Evolutionary conservation across 495 filamentous ascomycete genomes (phyloP), one percentile per base, ranked within the genome.

Genomic region (Hypoxylon crocopeplum): DNA sequence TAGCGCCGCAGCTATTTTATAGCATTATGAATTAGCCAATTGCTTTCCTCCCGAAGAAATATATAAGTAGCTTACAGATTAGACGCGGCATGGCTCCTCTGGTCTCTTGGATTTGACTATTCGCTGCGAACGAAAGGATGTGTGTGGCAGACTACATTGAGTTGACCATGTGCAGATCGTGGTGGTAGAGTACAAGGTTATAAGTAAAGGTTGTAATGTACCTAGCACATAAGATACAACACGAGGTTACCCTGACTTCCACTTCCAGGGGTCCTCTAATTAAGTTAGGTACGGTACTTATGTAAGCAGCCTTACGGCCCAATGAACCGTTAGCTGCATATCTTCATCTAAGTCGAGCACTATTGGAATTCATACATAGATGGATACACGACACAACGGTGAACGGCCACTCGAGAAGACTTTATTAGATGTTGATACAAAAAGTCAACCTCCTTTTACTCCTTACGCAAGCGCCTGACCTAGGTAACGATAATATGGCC

Each of bases 1-100:
- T 58, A 77, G 56, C 40, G 68, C 71, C 55, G 79, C 77, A 47
- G 80, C 82, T 84, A 59, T 39, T 27, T 34, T 10, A 39, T 22
- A 21, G 39, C 30, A 47, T 30, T 48, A 38, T 25, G 11, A 30
- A 37, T 49, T 52, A 63, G 59, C 34, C 30, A 45, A 49, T 61
- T 44, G 8, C 44, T 41, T 6, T 12, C 17, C 19, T 42, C 8
- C 7, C 12, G 12, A 34, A 5, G 7, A 27, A 12, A 34, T 7
- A 17, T 17, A 20, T 10, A 45, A 19, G 7, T 27, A 52, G 47
- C 68, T 61, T 68, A 70, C 68, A 62, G 13, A 70, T 41, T 65
- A 70, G 56, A 68, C 68, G 68, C 47, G 68, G 68, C 68, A 70
- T 70, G 34, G 62, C 47, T 62, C 45, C 48, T 48, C 12, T 29